Evolutionary conservation across 306 rosid species (phyloP).

Genomic region (Vigna trinervia): DNA sequence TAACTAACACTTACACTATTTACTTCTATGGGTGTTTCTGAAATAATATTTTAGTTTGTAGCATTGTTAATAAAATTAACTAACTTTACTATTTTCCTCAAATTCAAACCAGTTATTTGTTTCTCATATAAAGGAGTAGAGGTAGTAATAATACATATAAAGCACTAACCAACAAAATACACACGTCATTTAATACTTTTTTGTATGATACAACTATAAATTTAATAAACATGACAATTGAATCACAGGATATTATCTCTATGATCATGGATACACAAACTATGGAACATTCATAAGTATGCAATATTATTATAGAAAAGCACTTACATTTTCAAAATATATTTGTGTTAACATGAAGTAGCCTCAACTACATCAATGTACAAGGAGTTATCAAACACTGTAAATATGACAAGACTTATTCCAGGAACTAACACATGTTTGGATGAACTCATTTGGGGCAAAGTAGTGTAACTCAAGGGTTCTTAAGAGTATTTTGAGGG

Average conservation of each 20-base stretch:
- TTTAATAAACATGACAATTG: neutral
- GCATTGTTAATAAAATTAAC: neutral
- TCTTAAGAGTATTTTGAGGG: neutral
- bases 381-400: neutral
- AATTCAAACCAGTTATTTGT: too few species aligned
- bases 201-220: neutral
- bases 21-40: neutral
- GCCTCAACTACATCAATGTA: neutral
- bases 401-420: neutral
- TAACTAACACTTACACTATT: too few species aligned
- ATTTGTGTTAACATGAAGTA: neutral
- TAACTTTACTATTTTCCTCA: too few species aligned
- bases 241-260: neutral
- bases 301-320: neutral
- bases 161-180: conserved; percentile 10
- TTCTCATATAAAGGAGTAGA: neutral
- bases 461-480: neutral
- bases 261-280: conserved; percentile 3
- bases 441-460: neutral
- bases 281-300: neutral
- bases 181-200: neutral
- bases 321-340: neutral
- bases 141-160: conserved; percentile 1
- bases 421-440: neutral
- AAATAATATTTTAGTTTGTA: too few species aligned